Conservation (phyloP, 2,329 filamentous ascomycete species). For the Dactylellina drechsleri region DNA sequence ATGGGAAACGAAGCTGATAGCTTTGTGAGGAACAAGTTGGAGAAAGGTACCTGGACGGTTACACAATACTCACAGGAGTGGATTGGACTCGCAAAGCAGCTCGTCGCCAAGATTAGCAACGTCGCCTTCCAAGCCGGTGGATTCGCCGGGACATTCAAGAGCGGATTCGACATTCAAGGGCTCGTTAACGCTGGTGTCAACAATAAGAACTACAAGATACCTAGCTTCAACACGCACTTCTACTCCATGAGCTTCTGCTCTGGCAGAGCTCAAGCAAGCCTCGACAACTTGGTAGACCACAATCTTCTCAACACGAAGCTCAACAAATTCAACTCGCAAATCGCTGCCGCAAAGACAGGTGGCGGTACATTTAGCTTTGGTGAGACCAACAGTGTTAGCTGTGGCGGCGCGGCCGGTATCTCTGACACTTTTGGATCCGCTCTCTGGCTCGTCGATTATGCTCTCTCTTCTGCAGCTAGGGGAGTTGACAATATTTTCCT, state of each 20-base stretch:
- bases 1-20: slow-evolving; percentile 48
- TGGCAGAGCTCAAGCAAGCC: slow-evolving; percentile 2
- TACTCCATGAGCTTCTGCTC: slow-evolving; percentile 42
- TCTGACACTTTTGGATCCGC: slow-evolving; percentile 63
- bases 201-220: slow-evolving; percentile 34
- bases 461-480: slow-evolving; percentile 62
- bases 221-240: slow-evolving; percentile 37
- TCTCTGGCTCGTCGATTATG: slow-evolving; percentile 62
- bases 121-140: slow-evolving; percentile 36
- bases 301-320: slow-evolving; percentile 54
- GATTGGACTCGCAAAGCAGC: slow-evolving; percentile 18
- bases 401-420: slow-evolving; percentile 62
- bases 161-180: slow-evolving; percentile 12
- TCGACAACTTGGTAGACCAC: slow-evolving; percentile 30
- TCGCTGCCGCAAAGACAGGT: slow-evolving; percentile 35
- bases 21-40: slow-evolving; percentile 27
- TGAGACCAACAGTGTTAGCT: slow-evolving; percentile 63
- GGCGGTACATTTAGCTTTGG: slow-evolving; percentile 59
- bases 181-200: slow-evolving; percentile 26
- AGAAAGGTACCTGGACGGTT: slow-evolving; percentile 15
- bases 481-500: slow-evolving; percentile 62
- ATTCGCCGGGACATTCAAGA: slow-evolving; percentile 12
- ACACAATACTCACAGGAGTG: slow-evolving; percentile 30
- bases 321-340: slow-evolving; percentile 57
- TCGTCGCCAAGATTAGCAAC: slow-evolving; percentile 16